A percentile compares a stretch with the other conserved stretches of the same genome.
Evolutionary conservation across 306 rosid species (phyloP).

Genomic region (Glycine soja): DNA sequence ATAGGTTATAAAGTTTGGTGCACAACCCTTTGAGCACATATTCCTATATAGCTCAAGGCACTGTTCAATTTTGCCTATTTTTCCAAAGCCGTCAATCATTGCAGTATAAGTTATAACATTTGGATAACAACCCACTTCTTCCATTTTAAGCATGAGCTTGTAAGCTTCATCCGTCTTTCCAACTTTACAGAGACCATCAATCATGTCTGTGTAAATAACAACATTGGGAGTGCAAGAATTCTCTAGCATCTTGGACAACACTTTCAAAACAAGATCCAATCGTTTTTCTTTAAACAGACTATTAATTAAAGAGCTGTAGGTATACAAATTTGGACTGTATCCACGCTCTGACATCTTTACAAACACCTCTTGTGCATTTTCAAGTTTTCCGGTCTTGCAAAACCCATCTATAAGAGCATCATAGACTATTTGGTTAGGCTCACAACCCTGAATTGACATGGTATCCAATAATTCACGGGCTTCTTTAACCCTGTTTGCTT

Average conservation of each 20-base stretch:
- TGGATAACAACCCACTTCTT: constrained; percentile 79
- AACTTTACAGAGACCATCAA: constrained; percentile 84
- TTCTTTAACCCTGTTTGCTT: constrained; percentile 75
- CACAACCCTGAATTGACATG: constrained; percentile 72
- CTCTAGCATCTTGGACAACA: constrained; percentile 85
- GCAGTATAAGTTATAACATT: constrained; percentile 91
- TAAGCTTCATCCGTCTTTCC: constrained; percentile 84
- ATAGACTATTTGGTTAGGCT: constrained; percentile 75
- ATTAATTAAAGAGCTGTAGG: constrained; percentile 85
- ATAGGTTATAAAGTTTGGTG: constrained; percentile 86
- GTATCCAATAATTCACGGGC: constrained; percentile 70
- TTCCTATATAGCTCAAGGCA: constrained; percentile 74
- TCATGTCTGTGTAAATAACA: constrained; percentile 89
- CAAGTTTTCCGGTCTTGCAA: constrained; percentile 81
- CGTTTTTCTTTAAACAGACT: constrained; percentile 77
- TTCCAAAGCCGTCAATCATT: constrained; percentile 89
- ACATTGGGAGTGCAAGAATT: constrained; percentile 80
- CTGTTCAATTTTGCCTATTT: constrained; percentile 68
- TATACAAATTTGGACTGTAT: constrained; percentile 73
- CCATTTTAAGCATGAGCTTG: constrained; percentile 86
- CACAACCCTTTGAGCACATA: constrained; percentile 86
- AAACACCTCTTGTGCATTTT: constrained; percentile 82
- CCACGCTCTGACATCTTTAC: constrained; percentile 80
- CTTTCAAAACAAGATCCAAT: constrained; percentile 78
- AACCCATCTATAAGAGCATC: constrained; percentile 90